Evolutionary conservation across 192 early-diverging fungal genomes (phyloP), one percentile per base, ranked within the genome.

Genomic region (Coemansia brasiliensis): DNA sequence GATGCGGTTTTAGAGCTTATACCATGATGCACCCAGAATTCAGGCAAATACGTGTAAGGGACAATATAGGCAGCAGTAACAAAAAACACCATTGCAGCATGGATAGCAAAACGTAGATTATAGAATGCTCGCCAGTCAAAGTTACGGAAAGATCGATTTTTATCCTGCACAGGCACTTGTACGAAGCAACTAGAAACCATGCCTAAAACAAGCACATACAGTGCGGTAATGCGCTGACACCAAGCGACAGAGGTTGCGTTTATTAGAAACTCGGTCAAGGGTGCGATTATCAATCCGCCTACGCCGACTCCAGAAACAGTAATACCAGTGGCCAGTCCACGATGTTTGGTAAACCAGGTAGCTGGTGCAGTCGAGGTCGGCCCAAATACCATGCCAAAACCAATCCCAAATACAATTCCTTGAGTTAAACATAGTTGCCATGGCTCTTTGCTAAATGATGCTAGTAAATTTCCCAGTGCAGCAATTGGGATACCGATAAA

Each of bases 401-500:
- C 86, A 13, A 84, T 4, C 18, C 88, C 86, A 57, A 80, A 87
- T 20, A 90, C 45, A 21, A 88, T 46, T n/a, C 88, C 88, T 37
- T 88, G 82, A 0, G 85, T 63, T 9, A 90, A 52, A 40, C 84
- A 88, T 16, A 90, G 60, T 42, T 87, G 84, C 88, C 88, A 90
- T 0, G 86, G 61, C 48, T 83, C 57, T 10, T 78, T 87, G 10
- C 83, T 66, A 57, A 86, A 88, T 27, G 82, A 83, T 10, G 84
- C 83, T 5, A 86, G 60, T 8, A 87, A 57, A 27, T 86, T 63
- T 13, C 86, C 86, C 1, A 86, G 16, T n/a, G 81, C 67, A 63
- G 79, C 45, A 38, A 76, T 38, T 21, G 74, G 15, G 9, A 58
- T 29, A 12, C 75, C 75, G 15, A 64, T 39, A 26, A 72, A 60